Percentiles rank a stretch among this genome's conserved stretches.
phyloP scores from a whole-genome alignment of 176 grass and related monocot genomes.

The Bothriochloa decipiens region DNA sequence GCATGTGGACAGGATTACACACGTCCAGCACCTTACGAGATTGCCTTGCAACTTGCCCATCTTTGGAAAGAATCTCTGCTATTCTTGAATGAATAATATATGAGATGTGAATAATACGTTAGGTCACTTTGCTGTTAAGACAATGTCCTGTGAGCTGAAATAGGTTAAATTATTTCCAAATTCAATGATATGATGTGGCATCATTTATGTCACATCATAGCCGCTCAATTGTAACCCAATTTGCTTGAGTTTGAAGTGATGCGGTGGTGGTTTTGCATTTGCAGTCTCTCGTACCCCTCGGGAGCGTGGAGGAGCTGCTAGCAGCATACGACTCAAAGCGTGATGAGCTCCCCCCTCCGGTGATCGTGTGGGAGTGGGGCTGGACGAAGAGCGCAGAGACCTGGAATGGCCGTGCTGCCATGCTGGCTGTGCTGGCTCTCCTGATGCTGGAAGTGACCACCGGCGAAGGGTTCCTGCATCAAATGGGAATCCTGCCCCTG shows the following conservation, averaged over 20 bases:
- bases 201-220: neutral
- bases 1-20: neutral
- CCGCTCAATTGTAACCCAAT: neutral
- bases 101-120: neutral
- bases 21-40: neutral
- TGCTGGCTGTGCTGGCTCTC: constrained; percentile 83
- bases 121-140: neutral
- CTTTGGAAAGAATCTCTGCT: neutral
- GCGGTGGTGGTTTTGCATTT: constrained; percentile 38
- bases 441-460: constrained; percentile 91
- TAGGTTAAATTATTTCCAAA: neutral
- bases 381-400: constrained; percentile 98
- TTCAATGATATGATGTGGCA: no score
- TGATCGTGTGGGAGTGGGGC: constrained; percentile 96
- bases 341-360: constrained; percentile 75
- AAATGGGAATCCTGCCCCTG: constrained; percentile 81
- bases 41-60: neutral
- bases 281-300: constrained; percentile 93
- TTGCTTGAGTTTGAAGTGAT: constrained; percentile 22
- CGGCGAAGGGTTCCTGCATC: constrained; percentile 92
- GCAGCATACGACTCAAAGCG: constrained; percentile 90
- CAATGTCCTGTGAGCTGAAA: neutral
- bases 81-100: neutral
- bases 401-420: constrained; percentile 95
- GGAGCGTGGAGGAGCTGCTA: constrained; percentile 93